Evolutionary conservation across 2,329 filamentous ascomycete species (phyloP), one percentile per base, ranked within the genome.

Genomic region (Colletotrichum sp.): DNA sequence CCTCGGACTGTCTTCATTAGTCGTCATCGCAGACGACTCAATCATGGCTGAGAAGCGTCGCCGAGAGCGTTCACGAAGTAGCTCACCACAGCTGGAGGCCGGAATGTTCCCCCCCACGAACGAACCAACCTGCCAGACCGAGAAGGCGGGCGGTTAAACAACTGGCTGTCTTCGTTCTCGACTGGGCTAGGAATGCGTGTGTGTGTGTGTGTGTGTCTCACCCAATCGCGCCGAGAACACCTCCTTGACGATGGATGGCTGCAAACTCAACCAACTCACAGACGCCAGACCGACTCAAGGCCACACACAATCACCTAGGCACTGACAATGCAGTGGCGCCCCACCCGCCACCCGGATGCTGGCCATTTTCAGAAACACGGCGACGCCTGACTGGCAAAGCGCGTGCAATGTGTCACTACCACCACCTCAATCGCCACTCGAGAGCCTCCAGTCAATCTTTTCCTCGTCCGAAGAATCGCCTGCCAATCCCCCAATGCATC

Each of bases 21-120:
- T 66, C 68, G 68, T 74, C 68, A 71, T 66, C 34, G 71, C 61
- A 68, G n/a, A 73, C 71, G 68, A 71, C 61, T 54, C 21, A 38
- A 5, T 63, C 21, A 62, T 43, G 68, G 72, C 72, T 67, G 68
- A 67, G 68, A 67, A 51, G 57, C 29, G 21, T 57, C 58, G 62
- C 71, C 67, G 70, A 65, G 67, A 65, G 54, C 70, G 36, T 65
- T 54, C 43, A 36, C 12, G 13, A 15, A 3, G 38, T 47, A n/a
- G 38, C 0, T n/a, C 24, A 21, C 18, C 43, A 21, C 54, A 57
- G 24, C 27, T 57, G 21, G 54, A 59, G 29, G 16, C 21, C 58
- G 51, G 64, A 66, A 66, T 66, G 64, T 34, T 66, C 27, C 0
- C 51, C 47, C 31, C 12, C 63, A 34, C 63, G 38, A 12, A 36